Evolutionary conservation across 495 filamentous ascomycete genomes (phyloP), one percentile per base, ranked within the genome.

Genomic region (Penicillium subrubescens): DNA sequence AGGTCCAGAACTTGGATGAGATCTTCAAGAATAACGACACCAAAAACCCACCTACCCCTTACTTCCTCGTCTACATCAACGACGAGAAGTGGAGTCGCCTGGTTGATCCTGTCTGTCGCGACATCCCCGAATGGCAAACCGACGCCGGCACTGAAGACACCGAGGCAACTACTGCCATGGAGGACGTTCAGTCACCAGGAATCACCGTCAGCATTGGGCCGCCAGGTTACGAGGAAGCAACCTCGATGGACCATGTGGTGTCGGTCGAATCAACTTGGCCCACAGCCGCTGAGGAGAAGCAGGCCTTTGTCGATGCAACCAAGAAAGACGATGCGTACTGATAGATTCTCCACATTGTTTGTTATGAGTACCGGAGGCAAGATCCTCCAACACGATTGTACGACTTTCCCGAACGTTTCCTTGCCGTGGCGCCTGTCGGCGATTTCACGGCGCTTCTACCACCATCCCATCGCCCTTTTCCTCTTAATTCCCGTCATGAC

Each of bases 41-140:
- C 19, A 81, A 77, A 33, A 88, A 88, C 58, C 85, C 83, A 7
- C 81, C 87, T 2, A 96, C 93, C 31, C 92, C 93, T 2, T 97
- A 97, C 70, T 96, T 94, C 73, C 84, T 97, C 21, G 92, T 93
- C 17, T 97, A 96, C 68, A 89, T 97, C 19, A 82, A 84, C 41
- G 89, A 89, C 25, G 72, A 82, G 8, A 76, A 84, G 61, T 88
- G 88, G 62, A 78, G 86, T 23, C 70, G 84, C 11, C 69, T 92
- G 2, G 89, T 91, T 37, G 82, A 89, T 59, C 81, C 87, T 2
- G 80, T 90, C 33, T 82, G 79, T 65, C 81, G 87, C 34, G 73
- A 83, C 31, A 67, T 84, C 35, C 35, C 68, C 29, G 72, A 78
- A 21, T 31, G 44, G 14, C 61, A 70, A 19, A 39, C 67, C 2